Evolutionary conservation across 441 rosid genomes (phyloP).

Genomic region (Melastoma candidum): DNA sequence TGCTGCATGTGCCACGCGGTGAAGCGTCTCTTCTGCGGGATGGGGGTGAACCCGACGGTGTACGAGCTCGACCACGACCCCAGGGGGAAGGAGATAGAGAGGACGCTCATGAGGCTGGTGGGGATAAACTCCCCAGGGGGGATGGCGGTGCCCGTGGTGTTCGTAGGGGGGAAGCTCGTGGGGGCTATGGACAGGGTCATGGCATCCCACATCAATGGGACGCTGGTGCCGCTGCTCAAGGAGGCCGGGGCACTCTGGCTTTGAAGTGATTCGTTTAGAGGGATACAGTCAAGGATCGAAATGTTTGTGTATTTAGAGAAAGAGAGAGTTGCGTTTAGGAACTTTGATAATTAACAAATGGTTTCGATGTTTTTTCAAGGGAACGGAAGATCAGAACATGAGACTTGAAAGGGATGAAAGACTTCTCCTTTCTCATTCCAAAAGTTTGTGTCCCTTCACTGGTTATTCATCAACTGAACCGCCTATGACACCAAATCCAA

Average conservation of each 20-base stretch:
- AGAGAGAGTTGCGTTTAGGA: too few relatives aligned
- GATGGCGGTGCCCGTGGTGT: conserved; percentile 39
- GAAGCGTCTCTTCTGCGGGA: conserved; percentile 53
- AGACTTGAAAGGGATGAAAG: too few relatives aligned
- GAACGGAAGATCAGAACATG: too few relatives aligned
- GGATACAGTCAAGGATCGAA: too few relatives aligned
- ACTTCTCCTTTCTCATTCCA: too few relatives aligned
- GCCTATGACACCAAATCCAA: too few relatives aligned
- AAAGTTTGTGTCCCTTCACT: too few relatives aligned
- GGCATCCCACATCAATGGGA: conserved; percentile 61
- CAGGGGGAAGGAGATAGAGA: conserved; percentile 42
- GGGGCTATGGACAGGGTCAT: conserved; percentile 62
- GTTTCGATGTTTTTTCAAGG: too few relatives aligned
- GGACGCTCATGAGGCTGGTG: conserved; percentile 32
- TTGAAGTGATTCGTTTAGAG: not conserved
- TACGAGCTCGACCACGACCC: conserved; percentile 57
- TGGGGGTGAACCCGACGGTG: conserved; percentile 65
- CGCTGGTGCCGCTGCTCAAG: conserved; percentile 57
- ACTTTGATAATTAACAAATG: too few relatives aligned
- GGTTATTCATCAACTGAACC: too few relatives aligned
- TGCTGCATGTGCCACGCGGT: conserved; percentile 76
- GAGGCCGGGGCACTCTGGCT: conserved; percentile 80
- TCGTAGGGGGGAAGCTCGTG: conserved; percentile 53
- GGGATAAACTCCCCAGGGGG: conserved; percentile 15
- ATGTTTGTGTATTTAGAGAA: too few relatives aligned